Evolutionary conservation across 495 filamentous ascomycete species (phyloP).

Genomic region (Pyrenula aspistea): DNA sequence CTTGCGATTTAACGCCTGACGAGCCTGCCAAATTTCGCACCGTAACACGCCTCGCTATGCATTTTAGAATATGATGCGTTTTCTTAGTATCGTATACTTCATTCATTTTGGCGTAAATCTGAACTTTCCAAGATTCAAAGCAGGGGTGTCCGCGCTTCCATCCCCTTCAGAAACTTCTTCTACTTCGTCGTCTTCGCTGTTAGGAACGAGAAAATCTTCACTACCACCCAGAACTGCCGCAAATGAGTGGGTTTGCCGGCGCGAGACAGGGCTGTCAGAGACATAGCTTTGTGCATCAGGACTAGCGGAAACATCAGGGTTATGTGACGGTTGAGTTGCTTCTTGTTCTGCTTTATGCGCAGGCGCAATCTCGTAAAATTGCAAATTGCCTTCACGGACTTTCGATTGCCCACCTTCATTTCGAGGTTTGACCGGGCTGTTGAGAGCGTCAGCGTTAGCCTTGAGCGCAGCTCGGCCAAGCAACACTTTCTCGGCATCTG

Average conservation of each 20-base stretch:
- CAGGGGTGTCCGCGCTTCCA: slow-evolving; percentile 4
- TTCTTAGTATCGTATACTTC: no score
- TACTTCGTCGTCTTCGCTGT: slow-evolving; percentile 52
- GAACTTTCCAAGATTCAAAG: slow-evolving; percentile 41
- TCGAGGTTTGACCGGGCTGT: slow-evolving; percentile 17
- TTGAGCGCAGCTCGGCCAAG: not conserved
- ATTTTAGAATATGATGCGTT: no score
- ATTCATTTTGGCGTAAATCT: slow-evolving; percentile 31
- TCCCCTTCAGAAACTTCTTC: slow-evolving; percentile 19
- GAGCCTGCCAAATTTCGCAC: no score
- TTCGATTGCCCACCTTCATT: not conserved
- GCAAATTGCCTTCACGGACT: not conserved
- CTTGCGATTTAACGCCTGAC: no score
- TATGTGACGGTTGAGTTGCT: not conserved
- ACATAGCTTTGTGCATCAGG: slow-evolving; percentile 1
- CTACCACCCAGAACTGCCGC: slow-evolving; percentile 42
- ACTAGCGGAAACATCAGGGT: not conserved
- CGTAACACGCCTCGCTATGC: no score
- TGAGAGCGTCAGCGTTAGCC: slow-evolving; percentile 23
- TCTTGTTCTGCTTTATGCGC: not conserved
- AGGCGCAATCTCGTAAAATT: not conserved
- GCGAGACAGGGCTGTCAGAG: slow-evolving; percentile 18
- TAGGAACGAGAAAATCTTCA: slow-evolving; percentile 62
- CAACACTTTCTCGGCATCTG: not conserved
- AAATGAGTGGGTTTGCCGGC: slow-evolving; percentile 24